Conservation (phyloP, 768 basidiomycete genomes). For the Suillus americanus region DNA sequence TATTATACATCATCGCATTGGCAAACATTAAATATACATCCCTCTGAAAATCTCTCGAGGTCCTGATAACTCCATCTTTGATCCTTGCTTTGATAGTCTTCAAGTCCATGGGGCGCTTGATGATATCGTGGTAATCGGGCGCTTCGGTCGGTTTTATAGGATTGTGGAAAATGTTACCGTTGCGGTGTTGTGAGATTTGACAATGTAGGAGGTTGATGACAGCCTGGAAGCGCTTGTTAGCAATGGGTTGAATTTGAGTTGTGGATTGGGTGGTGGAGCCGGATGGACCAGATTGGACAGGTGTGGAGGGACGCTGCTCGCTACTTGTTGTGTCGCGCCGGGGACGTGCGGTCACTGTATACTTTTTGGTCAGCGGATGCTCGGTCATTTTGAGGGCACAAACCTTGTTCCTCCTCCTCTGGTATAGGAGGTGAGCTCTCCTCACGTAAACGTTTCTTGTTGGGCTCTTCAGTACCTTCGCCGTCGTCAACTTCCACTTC, state of each 20-base stretch:
- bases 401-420: constrained; percentile 65
- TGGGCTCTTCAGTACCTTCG: constrained; percentile 42
- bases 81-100: constrained; percentile 88
- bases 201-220: constrained; percentile 81
- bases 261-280: constrained; percentile 1
- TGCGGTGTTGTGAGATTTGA: constrained; percentile 81
- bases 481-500: constrained; percentile 53
- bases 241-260: constrained; percentile 13
- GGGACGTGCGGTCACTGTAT: constrained; percentile 12
- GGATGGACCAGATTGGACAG: constrained; percentile 12
- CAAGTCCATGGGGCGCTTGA: constrained; percentile 93
- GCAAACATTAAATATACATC: constrained; percentile 94
- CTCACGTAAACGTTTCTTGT: constrained; percentile 61
- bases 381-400: not conserved
- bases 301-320: constrained; percentile 20
- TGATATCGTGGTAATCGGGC: constrained; percentile 88
- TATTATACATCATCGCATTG: constrained; percentile 97
- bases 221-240: constrained; percentile 75
- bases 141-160: constrained; percentile 89
- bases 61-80: constrained; percentile 79
- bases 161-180: constrained; percentile 87
- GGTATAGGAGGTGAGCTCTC: constrained; percentile 54
- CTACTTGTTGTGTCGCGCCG: constrained; percentile 19
- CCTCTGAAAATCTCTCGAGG: constrained; percentile 83
- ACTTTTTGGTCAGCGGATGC: not conserved